Percentiles rank a stretch among this genome's conserved stretches.
Evolutionary conservation across 2,329 filamentous ascomycete genomes (phyloP).

Genomic region (Domatiomyces catenatus): DNA sequence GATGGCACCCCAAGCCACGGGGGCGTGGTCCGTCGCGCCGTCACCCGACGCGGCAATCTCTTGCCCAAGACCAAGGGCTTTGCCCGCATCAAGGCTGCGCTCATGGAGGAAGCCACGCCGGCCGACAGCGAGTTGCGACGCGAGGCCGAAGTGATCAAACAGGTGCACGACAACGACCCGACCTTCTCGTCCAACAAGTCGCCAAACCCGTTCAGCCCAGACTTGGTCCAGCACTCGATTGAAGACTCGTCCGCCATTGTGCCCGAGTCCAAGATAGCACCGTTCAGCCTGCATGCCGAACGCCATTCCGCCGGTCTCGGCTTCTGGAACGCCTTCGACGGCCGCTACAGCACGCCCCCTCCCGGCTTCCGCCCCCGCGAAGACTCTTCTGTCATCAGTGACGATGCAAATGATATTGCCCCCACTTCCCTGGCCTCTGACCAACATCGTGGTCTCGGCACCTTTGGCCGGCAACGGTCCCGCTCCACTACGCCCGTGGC

Average conservation of each 20-base stretch:
- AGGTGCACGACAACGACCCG: slow-evolving; percentile 79
- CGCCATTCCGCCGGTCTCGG: slow-evolving; percentile 56
- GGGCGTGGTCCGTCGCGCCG: slow-evolving; percentile 64
- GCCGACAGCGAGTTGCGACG: slow-evolving; percentile 76
- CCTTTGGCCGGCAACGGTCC: slow-evolving; percentile 21
- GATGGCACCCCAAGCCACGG: slow-evolving; percentile 13
- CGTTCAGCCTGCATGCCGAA: slow-evolving; percentile 59
- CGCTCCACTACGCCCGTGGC: slow-evolving; percentile 29
- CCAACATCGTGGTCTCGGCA: slow-evolving; percentile 17
- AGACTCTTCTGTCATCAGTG: slow-evolving; percentile 31
- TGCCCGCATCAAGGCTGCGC: slow-evolving; percentile 74
- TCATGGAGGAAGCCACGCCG: slow-evolving; percentile 75
- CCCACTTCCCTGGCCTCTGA: slow-evolving; percentile 18
- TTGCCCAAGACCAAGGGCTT: slow-evolving; percentile 94
- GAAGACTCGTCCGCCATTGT: slow-evolving; percentile 29
- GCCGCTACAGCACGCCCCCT: slow-evolving; percentile 50
- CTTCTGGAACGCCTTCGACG: slow-evolving; percentile 66
- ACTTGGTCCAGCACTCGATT: slow-evolving; percentile 51
- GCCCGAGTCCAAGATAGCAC: slow-evolving; percentile 35
- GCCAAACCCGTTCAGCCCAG: slow-evolving; percentile 38
- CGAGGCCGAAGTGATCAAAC: slow-evolving; percentile 88
- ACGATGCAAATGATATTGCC: slow-evolving; percentile 25
- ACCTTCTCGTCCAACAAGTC: slow-evolving; percentile 18
- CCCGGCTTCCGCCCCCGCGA: slow-evolving; percentile 43
- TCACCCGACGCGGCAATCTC: slow-evolving; percentile 77